Evolutionary conservation across 371 early-diverging fungal genomes (phyloP).

Genomic region (Apophysomyces variabilis): DNA sequence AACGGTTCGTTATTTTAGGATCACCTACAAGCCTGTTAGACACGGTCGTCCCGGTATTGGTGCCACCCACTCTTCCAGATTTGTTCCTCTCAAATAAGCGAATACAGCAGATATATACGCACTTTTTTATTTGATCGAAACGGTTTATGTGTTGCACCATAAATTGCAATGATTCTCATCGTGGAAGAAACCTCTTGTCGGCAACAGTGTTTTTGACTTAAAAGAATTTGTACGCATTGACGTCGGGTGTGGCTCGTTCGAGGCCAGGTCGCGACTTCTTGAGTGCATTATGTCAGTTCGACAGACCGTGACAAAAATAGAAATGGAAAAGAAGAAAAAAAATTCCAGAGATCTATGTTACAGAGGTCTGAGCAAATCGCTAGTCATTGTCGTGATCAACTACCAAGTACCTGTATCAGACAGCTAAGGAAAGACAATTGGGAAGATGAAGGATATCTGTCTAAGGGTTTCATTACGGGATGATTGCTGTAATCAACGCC

Average conservation of each 20-base stretch:
- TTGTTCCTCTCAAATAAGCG: constrained; percentile 75
- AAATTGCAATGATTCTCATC: not conserved
- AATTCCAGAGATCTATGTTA: too few relatives aligned
- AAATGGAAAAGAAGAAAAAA: not conserved
- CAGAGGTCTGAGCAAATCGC: too few relatives aligned
- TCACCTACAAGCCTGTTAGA: constrained; percentile 94
- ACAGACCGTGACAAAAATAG: not conserved
- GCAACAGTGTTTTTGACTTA: not conserved
- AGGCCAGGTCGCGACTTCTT: too few relatives aligned
- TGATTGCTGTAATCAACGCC: too few relatives aligned
- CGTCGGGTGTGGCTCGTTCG: too few relatives aligned
- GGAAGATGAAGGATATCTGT: too few relatives aligned
- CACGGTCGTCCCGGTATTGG: constrained; percentile 99
- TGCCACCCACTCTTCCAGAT: constrained; percentile 93
- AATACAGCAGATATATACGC: not conserved
- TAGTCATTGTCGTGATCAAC: too few relatives aligned
- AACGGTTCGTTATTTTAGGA: constrained; percentile 21
- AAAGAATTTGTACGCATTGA: too few relatives aligned
- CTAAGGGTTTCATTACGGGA: too few relatives aligned
- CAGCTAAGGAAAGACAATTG: too few relatives aligned
- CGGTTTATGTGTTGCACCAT: not conserved
- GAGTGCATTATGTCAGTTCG: not conserved
- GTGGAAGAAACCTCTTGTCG: not conserved
- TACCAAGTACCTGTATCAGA: too few relatives aligned
- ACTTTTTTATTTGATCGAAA: not conserved